These are phyloP conservation scores for Rutstroemia sp. DNA, from an alignment of 2,329 filamentous ascomycete genomes.

Conservation along the genomic window DNA sequence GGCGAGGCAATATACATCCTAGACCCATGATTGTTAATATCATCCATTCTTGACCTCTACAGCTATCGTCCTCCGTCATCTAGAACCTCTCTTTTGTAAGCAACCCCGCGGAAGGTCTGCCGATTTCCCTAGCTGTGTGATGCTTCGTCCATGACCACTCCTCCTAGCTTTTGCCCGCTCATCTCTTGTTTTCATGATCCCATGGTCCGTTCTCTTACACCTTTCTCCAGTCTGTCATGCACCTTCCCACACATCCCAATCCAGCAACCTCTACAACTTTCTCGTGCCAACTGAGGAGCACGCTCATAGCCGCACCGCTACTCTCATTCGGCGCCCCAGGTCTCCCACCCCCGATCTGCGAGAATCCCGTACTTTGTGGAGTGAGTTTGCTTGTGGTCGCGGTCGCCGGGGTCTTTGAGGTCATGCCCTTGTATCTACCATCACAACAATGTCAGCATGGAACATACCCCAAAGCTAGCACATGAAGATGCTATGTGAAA, in stretches of 20 bases:
- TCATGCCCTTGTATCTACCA: constrained; percentile 84
- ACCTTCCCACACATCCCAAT: constrained; percentile 81
- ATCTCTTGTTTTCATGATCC: neutral
- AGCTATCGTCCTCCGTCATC: neutral
- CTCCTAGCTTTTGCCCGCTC: neutral
- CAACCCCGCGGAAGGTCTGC: neutral
- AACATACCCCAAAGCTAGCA: neutral
- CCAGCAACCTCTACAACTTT: constrained; percentile 94
- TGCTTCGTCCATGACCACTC: neutral
- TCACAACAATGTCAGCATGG: neutral
- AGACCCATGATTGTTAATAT: neutral
- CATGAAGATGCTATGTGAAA: neutral
- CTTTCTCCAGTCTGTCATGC: constrained; percentile 93
- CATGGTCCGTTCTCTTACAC: constrained; percentile 46
- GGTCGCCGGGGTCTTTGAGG: constrained; percentile 27
- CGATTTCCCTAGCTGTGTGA: neutral
- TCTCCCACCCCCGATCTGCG: constrained; percentile 56
- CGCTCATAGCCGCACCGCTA: constrained; percentile 87
- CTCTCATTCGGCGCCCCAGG: constrained; percentile 53
- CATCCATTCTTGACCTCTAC: neutral
- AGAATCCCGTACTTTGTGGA: constrained; percentile 78
- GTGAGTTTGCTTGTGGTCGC: constrained; percentile 39
- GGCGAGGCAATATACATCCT: neutral
- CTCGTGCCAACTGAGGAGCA: constrained; percentile 96
- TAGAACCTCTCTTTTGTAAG: neutral